Evolutionary conservation across 306 rosid genomes (phyloP), one percentile per base, ranked within the genome.

Genomic region (Corylus heterophylla): DNA sequence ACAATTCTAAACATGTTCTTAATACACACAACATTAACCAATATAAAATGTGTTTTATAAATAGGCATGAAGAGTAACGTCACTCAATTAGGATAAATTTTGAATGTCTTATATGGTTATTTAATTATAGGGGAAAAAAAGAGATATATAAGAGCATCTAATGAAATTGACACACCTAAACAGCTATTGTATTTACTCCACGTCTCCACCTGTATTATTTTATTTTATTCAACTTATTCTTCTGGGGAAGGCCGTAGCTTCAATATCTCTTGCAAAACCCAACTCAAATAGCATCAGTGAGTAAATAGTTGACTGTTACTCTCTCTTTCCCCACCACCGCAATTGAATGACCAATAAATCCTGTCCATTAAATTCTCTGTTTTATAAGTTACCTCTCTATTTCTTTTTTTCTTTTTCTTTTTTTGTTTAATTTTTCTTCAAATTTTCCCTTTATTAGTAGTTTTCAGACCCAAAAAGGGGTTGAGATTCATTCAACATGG

Each of bases 401-500:
- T 35, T 12, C 35, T 12, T 18, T 71, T 51, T 58, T 79, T 69
- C 42, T 59, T 79, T 39, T 71, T 12, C 35, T 12, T 18, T 71
- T 51, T 58, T 79, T 69, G 42, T 59, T 79, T 39, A 22, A 22
- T 71, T 37, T 47, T 20, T 10, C 17, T 1, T 8, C 0, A 18
- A 18, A 45, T 1, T 45, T 45, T 2, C 29, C 48, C n/a, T 27
- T 10, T 18, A 20, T 12, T 29, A 9, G 11, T 49, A 49, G 50
- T 2, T 78, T 13, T 50, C 7, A 16, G 50, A 17, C 48, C 0
- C 14, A 37, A 14, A 37, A 18, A 11, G 55, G 55, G 35, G 17
- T 37, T 62, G 69, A 76, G 69, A 68, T 62, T 81, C 66, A 13
- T 39, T 16, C 12, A 7, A 62, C 66, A 62, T 73, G 80, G 69